These are phyloP conservation scores for Penicillium taxi DNA, from an alignment of 495 filamentous ascomycete genomes.

Conservation along the genomic window DNA sequence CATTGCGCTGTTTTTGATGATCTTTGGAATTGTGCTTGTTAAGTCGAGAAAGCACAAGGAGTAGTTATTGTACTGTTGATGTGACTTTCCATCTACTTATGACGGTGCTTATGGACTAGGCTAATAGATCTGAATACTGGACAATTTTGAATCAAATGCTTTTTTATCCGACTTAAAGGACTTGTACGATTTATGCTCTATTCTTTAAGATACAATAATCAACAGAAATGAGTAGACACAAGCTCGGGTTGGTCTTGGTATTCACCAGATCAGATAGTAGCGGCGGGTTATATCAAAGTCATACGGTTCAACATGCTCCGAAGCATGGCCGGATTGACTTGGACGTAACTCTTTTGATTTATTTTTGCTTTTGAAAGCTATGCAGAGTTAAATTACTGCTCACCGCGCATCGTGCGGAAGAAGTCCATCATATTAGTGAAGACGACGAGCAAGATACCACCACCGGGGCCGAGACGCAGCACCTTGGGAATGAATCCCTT, in stretches of 20 bases:
- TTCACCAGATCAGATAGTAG: neutral
- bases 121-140: neutral
- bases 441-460: conserved; percentile 86
- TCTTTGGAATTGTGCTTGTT: neutral
- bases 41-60: neutral
- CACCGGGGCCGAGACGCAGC: conserved; percentile 75
- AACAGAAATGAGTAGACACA: conserved; percentile 1
- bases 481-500: conserved; percentile 98
- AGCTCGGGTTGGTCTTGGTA: neutral
- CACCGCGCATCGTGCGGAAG: conserved; percentile 51
- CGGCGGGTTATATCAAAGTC: neutral
- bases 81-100: neutral
- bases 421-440: conserved; percentile 94
- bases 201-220: conserved; percentile 5
- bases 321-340: neutral
- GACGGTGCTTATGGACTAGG: neutral
- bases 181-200: no score
- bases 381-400: conserved; percentile 10
- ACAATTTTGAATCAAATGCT: neutral
- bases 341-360: neutral
- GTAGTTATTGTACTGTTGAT: neutral
- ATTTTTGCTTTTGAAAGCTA: neutral
- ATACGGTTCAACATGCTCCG: neutral
- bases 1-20: neutral
- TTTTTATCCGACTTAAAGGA: conserved; percentile 7